Base-by-base conservation (phyloP, 2,329 filamentous ascomycete species). In the Ascocoryne sarcoides region DNA sequence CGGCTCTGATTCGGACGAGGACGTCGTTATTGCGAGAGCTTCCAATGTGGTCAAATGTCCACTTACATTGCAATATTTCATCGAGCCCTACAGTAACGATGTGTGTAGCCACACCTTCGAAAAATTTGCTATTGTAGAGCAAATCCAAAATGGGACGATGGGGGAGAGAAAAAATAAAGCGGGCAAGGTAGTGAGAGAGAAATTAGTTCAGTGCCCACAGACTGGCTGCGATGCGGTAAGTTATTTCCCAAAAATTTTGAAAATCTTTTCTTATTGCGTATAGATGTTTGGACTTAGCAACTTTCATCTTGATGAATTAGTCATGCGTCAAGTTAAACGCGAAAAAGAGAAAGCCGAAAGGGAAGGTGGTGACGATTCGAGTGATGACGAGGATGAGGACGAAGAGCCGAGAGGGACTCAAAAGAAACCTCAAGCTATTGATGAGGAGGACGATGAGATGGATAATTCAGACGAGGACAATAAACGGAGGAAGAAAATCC, bases 91-190 rank as follows among this genome's bases (percentile, higher is more conserved):
- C 53, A 83, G 74, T 40, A 84, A 75, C 51, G 64, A 57, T 10
- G 73, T 75, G 48, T 89, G 84, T 65, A 77, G 74, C 40, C 84
- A 89, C 58, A 79, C 73, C 0, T 89, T 85, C 56, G 81, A 89
- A 55, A 80, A 75, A 58, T 54, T 58, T 1, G 75, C 76, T 1
- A 79, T 89, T 29, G 42, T 74, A 17, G 70, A 76, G 32, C 79
- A 54, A 37, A 34, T 51, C 33, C 20, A 40, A 3, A 37, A 48
- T 17, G 50, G 42, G 2, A 43, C 37, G 9, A 23, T n/a, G 42
- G 45, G 39, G 14, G 40, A 35, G 18, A 44, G 34, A 23, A 23
- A 4, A 32, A 14, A 20, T 21, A 19, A 40, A 32, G 34, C 32
- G 4, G 31, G 28, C 9, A 14, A 31, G 18, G 9, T 28, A 15